These are phyloP conservation scores for Lentinus brumalis DNA, from an alignment of 768 basidiomycete species.

Conservation along the genomic window DNA sequence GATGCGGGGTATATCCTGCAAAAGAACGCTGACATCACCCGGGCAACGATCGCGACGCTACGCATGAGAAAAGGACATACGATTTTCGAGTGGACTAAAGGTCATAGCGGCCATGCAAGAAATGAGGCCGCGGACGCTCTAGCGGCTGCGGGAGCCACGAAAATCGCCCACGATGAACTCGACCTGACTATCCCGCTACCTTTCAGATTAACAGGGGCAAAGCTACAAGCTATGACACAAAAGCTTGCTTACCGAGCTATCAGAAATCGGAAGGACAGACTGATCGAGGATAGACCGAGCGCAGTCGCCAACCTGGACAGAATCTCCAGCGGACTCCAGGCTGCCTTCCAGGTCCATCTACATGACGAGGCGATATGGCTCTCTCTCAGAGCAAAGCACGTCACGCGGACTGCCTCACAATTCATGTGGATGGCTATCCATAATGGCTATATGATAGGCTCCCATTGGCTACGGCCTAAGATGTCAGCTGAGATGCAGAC, in stretches of 20 bases:
- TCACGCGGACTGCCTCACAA: neutral
- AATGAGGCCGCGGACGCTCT: slow-evolving; percentile 1
- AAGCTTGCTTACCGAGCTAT: neutral
- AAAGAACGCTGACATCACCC: too few species aligned
- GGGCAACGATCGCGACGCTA: too few species aligned
- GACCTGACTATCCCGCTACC: too few species aligned
- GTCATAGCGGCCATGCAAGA: neutral
- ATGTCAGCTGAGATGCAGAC: neutral
- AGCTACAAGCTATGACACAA: neutral
- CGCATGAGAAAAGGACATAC: too few species aligned
- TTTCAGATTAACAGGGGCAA: too few species aligned
- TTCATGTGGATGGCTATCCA: slow-evolving; percentile 4
- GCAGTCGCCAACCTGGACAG: neutral
- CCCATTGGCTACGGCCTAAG: neutral
- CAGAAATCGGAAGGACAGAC: neutral
- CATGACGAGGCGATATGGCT: too few species aligned
- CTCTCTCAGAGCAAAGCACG: neutral
- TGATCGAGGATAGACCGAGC: neutral
- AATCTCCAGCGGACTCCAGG: neutral
- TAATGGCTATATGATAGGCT: neutral
- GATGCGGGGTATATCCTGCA: too few species aligned
- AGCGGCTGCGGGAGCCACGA: neutral
- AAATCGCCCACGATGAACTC: neutral
- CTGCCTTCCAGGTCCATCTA: too few species aligned
- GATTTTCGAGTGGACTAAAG: too few species aligned